Conservation (phyloP, 2,329 filamentous ascomycete genomes). For the Hyphodiscus sp. region DNA sequence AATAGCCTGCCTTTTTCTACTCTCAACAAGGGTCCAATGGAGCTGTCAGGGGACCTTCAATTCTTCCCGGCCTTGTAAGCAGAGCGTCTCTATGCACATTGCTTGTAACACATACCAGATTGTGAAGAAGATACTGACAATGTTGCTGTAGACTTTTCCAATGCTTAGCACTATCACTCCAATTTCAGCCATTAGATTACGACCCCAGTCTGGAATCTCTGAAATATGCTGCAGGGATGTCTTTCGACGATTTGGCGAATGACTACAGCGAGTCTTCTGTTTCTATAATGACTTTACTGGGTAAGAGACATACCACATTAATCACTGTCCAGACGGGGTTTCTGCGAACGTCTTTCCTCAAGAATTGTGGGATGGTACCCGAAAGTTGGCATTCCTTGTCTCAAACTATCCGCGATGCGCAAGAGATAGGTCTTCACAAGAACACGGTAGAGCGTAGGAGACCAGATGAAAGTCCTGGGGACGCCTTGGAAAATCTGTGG, state of each 20-base stretch:
- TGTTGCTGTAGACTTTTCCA: slow-evolving; percentile 40
- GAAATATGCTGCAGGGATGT: slow-evolving; percentile 53
- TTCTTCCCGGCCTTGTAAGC: slow-evolving; percentile 47
- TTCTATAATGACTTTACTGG: slow-evolving; percentile 46
- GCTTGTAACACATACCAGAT: background rate
- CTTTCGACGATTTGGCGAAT: slow-evolving; percentile 52
- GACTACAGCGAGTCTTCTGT: slow-evolving; percentile 56
- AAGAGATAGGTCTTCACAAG: slow-evolving; percentile 54
- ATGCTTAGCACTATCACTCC: slow-evolving; percentile 46
- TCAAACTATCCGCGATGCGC: slow-evolving; percentile 52
- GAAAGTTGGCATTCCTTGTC: slow-evolving; percentile 44
- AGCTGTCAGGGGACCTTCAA: slow-evolving; percentile 43
- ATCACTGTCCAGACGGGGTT: slow-evolving; percentile 53
- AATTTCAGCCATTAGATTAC: slow-evolving; percentile 43
- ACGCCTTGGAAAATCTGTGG: slow-evolving; percentile 51
- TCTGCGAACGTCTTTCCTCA: slow-evolving; percentile 48
- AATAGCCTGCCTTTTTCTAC: slow-evolving; percentile 45
- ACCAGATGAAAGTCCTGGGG: slow-evolving; percentile 37
- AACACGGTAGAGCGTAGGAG: slow-evolving; percentile 41
- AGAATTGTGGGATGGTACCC: slow-evolving; percentile 52
- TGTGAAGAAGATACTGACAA: background rate
- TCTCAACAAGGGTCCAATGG: slow-evolving; percentile 44
- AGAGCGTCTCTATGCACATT: background rate
- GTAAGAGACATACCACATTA: slow-evolving; percentile 49
- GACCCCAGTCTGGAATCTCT: slow-evolving; percentile 46